Evolutionary conservation across 2,329 filamentous ascomycete species (phyloP).

Genomic region (Botrytis medusae): DNA sequence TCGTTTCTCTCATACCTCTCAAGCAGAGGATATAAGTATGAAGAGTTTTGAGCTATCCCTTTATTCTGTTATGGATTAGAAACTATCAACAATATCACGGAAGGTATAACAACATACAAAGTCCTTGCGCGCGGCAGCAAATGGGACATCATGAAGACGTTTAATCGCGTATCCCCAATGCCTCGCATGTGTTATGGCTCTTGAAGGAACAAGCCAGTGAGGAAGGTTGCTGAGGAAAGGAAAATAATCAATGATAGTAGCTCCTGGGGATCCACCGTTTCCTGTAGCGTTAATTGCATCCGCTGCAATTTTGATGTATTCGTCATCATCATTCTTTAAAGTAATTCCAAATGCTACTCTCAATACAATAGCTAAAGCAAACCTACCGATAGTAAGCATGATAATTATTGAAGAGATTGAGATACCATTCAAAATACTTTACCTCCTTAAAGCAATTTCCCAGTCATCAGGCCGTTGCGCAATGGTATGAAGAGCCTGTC

Average conservation of each 20-base stretch:
- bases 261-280: slow-evolving; percentile 37
- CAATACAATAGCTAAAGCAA: slow-evolving; percentile 46
- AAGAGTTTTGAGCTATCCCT: slow-evolving; percentile 9
- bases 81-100: too few species aligned
- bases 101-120: slow-evolving; percentile 6
- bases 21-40: slow-evolving; percentile 21
- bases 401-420: background rate
- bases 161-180: slow-evolving; percentile 40
- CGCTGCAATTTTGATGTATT: slow-evolving; percentile 44
- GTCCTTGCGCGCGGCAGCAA: slow-evolving; percentile 24
- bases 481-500: slow-evolving; percentile 10
- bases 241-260: slow-evolving; percentile 50
- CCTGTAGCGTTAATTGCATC: slow-evolving; percentile 35
- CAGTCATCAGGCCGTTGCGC: slow-evolving; percentile 1
- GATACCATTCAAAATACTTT: background rate
- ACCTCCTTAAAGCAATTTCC: slow-evolving; percentile 18
- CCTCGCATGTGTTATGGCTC: slow-evolving; percentile 36
- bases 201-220: slow-evolving; percentile 38
- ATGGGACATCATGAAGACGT: slow-evolving; percentile 48
- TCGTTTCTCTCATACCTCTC: background rate
- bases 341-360: slow-evolving; percentile 47
- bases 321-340: slow-evolving; percentile 42
- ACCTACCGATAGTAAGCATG: slow-evolving; percentile 36
- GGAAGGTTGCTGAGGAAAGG: slow-evolving; percentile 43
- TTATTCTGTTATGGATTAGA: slow-evolving; percentile 22